Evolutionary conservation across 2,329 filamentous ascomycete species (phyloP).

Genomic region (Alternaria atra): DNA sequence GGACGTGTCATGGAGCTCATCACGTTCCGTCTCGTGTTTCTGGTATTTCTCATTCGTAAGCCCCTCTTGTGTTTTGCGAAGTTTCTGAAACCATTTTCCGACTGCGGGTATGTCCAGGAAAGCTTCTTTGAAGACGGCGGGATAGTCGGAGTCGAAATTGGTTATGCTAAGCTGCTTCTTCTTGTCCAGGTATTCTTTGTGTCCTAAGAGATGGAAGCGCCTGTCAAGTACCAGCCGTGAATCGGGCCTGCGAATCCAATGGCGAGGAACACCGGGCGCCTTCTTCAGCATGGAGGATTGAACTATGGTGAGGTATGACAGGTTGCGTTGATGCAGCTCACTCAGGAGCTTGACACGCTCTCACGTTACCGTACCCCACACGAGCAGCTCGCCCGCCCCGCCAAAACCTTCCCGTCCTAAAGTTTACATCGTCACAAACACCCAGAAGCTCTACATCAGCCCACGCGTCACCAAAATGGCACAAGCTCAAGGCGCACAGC

Average conservation of each 20-base stretch:
- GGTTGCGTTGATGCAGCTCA: neutral
- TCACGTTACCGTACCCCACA: constrained; percentile 31
- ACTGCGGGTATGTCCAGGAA: constrained; percentile 41
- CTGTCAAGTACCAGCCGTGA: neutral
- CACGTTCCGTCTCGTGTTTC: neutral
- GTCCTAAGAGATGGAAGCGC: constrained; percentile 15
- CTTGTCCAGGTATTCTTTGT: constrained; percentile 7
- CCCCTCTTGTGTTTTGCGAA: neutral
- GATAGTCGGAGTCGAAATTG: constrained; percentile 29
- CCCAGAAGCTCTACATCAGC: constrained; percentile 7
- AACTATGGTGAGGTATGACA: neutral
- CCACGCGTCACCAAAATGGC: constrained; percentile 26
- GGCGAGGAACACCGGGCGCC: neutral
- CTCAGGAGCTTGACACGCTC: constrained; percentile 25
- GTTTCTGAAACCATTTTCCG: constrained; percentile 41
- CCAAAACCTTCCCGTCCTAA: constrained; percentile 30
- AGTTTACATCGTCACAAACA: constrained; percentile 19
- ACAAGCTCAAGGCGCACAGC: constrained; percentile 35
- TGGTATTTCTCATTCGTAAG: neutral
- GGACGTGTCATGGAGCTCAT: neutral
- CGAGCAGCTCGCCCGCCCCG: constrained; percentile 23
- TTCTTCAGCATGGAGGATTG: constrained; percentile 1
- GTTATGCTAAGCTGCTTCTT: constrained; percentile 16
- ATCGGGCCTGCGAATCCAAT: neutral
- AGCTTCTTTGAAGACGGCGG: constrained; percentile 32